phyloP scores from a whole-genome alignment of 2,329 filamentous ascomycete species.

The Penicillium sp. region DNA sequence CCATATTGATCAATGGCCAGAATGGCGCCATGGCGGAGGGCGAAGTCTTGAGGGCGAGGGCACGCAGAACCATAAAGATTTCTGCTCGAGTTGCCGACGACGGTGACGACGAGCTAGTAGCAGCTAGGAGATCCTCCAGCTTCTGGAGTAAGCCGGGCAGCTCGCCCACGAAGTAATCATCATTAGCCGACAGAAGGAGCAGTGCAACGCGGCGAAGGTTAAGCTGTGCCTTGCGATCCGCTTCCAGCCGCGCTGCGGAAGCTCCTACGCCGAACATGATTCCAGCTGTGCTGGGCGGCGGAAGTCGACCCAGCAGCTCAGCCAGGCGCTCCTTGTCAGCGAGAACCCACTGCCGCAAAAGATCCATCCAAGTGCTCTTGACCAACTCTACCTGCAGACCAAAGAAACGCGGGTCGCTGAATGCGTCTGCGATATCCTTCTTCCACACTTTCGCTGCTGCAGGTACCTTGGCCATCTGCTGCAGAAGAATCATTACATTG shows the following conservation, averaged over 20 bases:
- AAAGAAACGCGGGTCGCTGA: slow-evolving; percentile 86
- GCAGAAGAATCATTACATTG: slow-evolving; percentile 65
- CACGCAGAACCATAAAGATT: slow-evolving; percentile 79
- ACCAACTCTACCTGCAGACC: slow-evolving; percentile 61
- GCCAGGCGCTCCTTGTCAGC: slow-evolving; percentile 82
- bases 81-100: slow-evolving; percentile 86
- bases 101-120: slow-evolving; percentile 81
- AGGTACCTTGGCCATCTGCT: slow-evolving; percentile 69
- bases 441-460: slow-evolving; percentile 86
- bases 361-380: slow-evolving; percentile 69
- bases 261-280: slow-evolving; percentile 99
- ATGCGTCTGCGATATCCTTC: slow-evolving; percentile 85
- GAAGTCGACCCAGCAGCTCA: slow-evolving; percentile 72
- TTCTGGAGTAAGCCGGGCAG: slow-evolving; percentile 71
- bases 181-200: slow-evolving; percentile 68
- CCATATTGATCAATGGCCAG: slow-evolving; percentile 85
- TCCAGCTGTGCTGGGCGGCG: slow-evolving; percentile 81
- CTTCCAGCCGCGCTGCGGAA: slow-evolving; percentile 86
- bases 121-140: slow-evolving; percentile 75
- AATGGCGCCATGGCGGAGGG: slow-evolving; percentile 73
- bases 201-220: slow-evolving; percentile 78
- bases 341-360: slow-evolving; percentile 77
- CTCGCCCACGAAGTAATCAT: slow-evolving; percentile 75
- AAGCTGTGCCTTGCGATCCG: slow-evolving; percentile 86
- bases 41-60: slow-evolving; percentile 72